phyloP scores from a whole-genome alignment of 345 rosid genomes.

The Stellera chamaejasme region DNA sequence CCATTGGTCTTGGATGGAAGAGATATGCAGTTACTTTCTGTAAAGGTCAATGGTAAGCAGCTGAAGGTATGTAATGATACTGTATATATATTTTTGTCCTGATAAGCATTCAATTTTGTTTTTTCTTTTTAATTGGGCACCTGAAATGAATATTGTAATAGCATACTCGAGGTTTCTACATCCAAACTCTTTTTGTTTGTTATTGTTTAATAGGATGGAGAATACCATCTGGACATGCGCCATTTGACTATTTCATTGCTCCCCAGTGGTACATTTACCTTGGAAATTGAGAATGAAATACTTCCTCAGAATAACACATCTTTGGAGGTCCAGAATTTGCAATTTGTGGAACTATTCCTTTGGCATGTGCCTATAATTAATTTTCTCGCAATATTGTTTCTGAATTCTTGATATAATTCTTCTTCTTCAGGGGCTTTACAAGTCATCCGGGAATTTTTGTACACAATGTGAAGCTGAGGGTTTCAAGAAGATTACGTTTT shows the following conservation, averaged over 20 bases:
- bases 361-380: background rate
- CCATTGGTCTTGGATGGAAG: constrained; percentile 83
- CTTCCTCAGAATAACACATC: constrained; percentile 90
- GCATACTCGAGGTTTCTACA: background rate
- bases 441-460: constrained; percentile 89
- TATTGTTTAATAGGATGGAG: constrained; percentile 41
- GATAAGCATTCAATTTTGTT: background rate
- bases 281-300: constrained; percentile 81
- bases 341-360: background rate
- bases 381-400: background rate
- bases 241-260: constrained; percentile 63
- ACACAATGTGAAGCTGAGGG: constrained; percentile 99
- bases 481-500: constrained; percentile 86
- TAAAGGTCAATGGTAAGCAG: constrained; percentile 57
- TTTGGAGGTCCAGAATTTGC: constrained; percentile 46
- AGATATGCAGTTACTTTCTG: constrained; percentile 63
- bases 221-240: constrained; percentile 52
- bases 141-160: background rate
- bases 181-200: constrained; percentile 1
- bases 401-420: constrained; percentile 1
- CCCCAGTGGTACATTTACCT: constrained; percentile 48
- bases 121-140: background rate
- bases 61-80: constrained; percentile 45
- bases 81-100: background rate
- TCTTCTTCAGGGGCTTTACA: constrained; percentile 72